phyloP scores from a whole-genome alignment of 768 basidiomycete genomes.

The Plicaturopsis crispa region DNA sequence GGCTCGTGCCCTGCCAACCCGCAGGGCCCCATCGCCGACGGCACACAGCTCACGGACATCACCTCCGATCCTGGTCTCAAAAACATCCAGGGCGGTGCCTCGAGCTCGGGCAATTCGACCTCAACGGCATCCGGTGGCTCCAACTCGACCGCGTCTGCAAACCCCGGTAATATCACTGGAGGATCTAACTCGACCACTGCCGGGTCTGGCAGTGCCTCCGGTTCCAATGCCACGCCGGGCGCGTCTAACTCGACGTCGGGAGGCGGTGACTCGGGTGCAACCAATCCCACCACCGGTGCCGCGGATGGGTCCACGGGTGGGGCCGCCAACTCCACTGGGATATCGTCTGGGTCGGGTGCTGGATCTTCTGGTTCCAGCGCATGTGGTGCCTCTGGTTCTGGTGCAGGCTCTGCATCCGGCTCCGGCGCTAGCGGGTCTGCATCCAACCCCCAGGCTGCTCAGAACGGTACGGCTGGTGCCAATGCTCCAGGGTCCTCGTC shows the following conservation, averaged over 20 bases:
- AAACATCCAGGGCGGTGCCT: slow-evolving; percentile 6
- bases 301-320: slow-evolving; percentile 12
- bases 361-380: too few species aligned
- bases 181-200: slow-evolving; percentile 1
- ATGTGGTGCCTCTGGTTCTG: background rate
- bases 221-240: background rate
- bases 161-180: background rate
- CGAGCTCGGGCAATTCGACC: slow-evolving; percentile 5
- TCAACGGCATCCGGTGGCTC: slow-evolving; percentile 5
- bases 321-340: slow-evolving; percentile 9
- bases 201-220: slow-evolving; percentile 4
- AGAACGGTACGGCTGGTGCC: slow-evolving; percentile 12
- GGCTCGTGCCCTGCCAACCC: slow-evolving; percentile 46
- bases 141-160: slow-evolving; percentile 4
- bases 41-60: slow-evolving; percentile 31
- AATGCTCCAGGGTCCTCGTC: slow-evolving; percentile 1
- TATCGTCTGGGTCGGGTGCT: slow-evolving; percentile 3
- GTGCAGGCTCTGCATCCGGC: slow-evolving; percentile 9
- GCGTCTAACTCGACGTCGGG: slow-evolving; percentile 1
- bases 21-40: slow-evolving; percentile 40
- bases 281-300: slow-evolving; percentile 6
- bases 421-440: slow-evolving; percentile 8
- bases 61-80: slow-evolving; percentile 25
- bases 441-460: slow-evolving; percentile 10
- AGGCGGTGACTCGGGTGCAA: slow-evolving; percentile 3